Conservation (phyloP, 2,329 filamentous ascomycete genomes). For the Claviceps paspali region DNA sequence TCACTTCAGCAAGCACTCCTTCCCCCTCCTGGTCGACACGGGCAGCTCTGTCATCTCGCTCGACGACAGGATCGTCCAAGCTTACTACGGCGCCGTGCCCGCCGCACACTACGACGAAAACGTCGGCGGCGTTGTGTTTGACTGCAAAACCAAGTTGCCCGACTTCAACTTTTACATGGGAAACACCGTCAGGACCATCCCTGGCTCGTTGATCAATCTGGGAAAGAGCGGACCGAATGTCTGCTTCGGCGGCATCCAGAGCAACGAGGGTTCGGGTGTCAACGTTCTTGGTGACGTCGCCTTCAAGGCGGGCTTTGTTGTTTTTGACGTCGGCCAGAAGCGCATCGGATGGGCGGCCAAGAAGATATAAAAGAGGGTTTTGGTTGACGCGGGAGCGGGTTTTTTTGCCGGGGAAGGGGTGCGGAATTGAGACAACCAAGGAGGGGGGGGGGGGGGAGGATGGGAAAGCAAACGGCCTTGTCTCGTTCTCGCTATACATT, state of each 20-base stretch:
- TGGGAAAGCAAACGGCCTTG: too few relatives aligned
- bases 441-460: too few relatives aligned
- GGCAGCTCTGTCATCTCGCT: conserved; percentile 50
- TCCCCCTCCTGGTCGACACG: conserved; percentile 36
- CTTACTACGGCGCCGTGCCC: conserved; percentile 29
- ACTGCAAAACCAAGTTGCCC: conserved; percentile 28
- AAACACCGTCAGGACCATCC: conserved; percentile 37
- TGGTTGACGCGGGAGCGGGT: too few relatives aligned
- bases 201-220: conserved; percentile 38
- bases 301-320: conserved; percentile 43
- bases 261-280: conserved; percentile 25
- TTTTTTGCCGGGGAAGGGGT: too few relatives aligned
- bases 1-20: conserved; percentile 19
- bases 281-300: conserved; percentile 49
- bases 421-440: too few relatives aligned
- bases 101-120: conserved; percentile 19
- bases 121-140: conserved; percentile 28
- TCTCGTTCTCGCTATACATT: too few relatives aligned
- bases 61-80: conserved; percentile 32
- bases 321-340: conserved; percentile 38
- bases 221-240: conserved; percentile 26
- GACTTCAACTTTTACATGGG: conserved; percentile 40
- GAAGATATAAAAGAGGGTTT: background rate
- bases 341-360: conserved; percentile 24
- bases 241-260: conserved; percentile 55